Conservation (phyloP, 2,329 filamentous ascomycete species). For the Amphichorda felina region DNA sequence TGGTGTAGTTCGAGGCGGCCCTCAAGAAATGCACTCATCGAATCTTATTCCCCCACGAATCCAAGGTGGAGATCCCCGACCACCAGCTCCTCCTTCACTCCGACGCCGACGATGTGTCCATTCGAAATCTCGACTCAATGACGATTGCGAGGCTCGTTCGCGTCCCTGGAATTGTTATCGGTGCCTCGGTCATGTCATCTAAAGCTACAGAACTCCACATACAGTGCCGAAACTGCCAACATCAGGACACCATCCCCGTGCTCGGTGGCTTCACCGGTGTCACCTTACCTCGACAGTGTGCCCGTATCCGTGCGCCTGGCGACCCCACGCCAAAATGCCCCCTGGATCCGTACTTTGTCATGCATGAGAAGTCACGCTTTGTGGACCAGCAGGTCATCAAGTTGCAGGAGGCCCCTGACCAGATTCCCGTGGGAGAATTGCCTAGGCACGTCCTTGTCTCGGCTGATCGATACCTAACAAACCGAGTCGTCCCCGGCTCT, state of each 20-base stretch:
- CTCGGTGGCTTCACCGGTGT: slow-evolving; percentile 81
- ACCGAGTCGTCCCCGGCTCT: slow-evolving; percentile 88
- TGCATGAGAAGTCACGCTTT: slow-evolving; percentile 88
- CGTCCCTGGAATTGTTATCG: slow-evolving; percentile 95
- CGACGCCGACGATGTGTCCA: slow-evolving; percentile 78
- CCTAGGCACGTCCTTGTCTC: slow-evolving; percentile 91
- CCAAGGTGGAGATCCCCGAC: slow-evolving; percentile 61
- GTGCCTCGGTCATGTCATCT: slow-evolving; percentile 90
- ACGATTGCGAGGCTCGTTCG: slow-evolving; percentile 91
- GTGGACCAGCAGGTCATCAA: slow-evolving; percentile 98
- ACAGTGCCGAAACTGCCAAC: slow-evolving; percentile 77
- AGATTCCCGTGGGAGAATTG: slow-evolving; percentile 92
- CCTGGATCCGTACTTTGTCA: slow-evolving; percentile 88
- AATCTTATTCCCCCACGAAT: slow-evolving; percentile 75
- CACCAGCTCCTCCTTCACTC: slow-evolving; percentile 95
- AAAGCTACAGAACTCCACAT: slow-evolving; percentile 83
- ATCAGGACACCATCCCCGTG: slow-evolving; percentile 58
- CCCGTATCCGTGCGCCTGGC: slow-evolving; percentile 46
- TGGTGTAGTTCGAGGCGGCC: slow-evolving; percentile 70
- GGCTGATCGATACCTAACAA: slow-evolving; percentile 91
- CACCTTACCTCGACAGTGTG: slow-evolving; percentile 71
- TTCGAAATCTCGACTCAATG: slow-evolving; percentile 84
- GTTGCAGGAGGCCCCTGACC: slow-evolving; percentile 91
- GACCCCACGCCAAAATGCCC: slow-evolving; percentile 69
- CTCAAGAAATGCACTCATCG: slow-evolving; percentile 84